Evolutionary conservation across 2,329 filamentous ascomycete genomes (phyloP), one percentile per base, ranked within the genome.

Genomic region (Cladosporium sp.): DNA sequence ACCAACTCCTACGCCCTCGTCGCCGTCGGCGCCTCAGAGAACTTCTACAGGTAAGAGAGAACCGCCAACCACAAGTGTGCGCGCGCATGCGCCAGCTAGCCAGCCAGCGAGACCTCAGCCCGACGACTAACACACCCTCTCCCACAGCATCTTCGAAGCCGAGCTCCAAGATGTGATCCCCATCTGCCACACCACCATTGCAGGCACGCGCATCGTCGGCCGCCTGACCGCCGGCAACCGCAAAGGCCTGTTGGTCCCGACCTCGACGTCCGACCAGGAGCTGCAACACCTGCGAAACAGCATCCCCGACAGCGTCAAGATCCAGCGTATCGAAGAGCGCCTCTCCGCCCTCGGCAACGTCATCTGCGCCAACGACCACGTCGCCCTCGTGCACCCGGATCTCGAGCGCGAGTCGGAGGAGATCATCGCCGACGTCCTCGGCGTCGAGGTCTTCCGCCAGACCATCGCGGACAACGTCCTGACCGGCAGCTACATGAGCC

Each of bases 401-500:
- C 85, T 99, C 67, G 95, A 98, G 85, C 91, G 94, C 68, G 95
- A 99, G 84, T 97, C 93, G 18, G 95, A 99, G 81, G 95, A 99
- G 83, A 97, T 99, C 57, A 93, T 99, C 76, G 92, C 95, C 73
- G 95, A 99, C 78, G 92, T 96, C 67, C 83, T 96, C 23, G 91
- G 91, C 69, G 91, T 96, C 66, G 91, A 96, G 79, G 91, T 95
- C 12, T 96, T 95, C 82, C 84, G 92, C 69, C 95, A 99, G 84
- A 98, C 95, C 56, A 91, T 99, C 67, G 93, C 94, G 74, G 93
- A 97, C 81, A 97, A 98, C 77, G 95, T 99, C 66, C 88, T 99
- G 31, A 95, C 96, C 44, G 95, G 95, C 67, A 93, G 89, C 60
- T 99, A 99, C 85, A 98, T 98, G 93, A 88, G 91, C 64, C 85